phyloP scores from a whole-genome alignment of 306 rosid genomes.

The Psophocarpus tetragonolobus region DNA sequence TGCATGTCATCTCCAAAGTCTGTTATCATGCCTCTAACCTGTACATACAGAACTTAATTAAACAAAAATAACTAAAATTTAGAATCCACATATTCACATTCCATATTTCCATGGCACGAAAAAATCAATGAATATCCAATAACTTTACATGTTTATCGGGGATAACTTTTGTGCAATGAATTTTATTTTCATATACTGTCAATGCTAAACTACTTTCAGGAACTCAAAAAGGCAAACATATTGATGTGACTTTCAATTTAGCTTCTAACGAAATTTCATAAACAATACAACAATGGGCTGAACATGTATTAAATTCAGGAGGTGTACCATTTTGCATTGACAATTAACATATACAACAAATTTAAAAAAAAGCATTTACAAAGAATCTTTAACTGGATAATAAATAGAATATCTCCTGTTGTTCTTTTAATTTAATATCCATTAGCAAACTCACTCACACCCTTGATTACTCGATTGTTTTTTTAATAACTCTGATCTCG shows the following conservation, averaged over 20 bases:
- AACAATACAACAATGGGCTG: not conserved
- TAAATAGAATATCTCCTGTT: not conserved
- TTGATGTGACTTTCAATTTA: not conserved
- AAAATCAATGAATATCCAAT: not conserved
- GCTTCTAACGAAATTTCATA: not conserved
- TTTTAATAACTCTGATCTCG: not conserved
- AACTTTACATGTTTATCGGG: not conserved
- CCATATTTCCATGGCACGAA: not conserved
- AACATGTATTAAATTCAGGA: not conserved
- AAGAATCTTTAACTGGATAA: not conserved
- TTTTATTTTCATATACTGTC: not conserved
- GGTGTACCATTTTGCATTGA: not conserved
- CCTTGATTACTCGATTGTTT: not conserved
- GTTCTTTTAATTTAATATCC: not conserved
- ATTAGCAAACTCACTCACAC: not conserved
- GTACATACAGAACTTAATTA: constrained; percentile 12
- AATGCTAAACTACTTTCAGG: not conserved
- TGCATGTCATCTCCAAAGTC: constrained; percentile 95
- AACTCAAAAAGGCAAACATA: not conserved
- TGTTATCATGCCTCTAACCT: constrained; percentile 91
- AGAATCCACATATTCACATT: not conserved
- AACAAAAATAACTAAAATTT: not conserved
- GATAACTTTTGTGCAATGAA: not conserved
- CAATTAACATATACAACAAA: not conserved
- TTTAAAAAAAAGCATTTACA: not conserved